A percentile compares a stretch with the other conserved stretches of the same genome.
Evolutionary conservation across 805 yeast species (phyloP).

Genomic region (Kuraishia molischiana): DNA sequence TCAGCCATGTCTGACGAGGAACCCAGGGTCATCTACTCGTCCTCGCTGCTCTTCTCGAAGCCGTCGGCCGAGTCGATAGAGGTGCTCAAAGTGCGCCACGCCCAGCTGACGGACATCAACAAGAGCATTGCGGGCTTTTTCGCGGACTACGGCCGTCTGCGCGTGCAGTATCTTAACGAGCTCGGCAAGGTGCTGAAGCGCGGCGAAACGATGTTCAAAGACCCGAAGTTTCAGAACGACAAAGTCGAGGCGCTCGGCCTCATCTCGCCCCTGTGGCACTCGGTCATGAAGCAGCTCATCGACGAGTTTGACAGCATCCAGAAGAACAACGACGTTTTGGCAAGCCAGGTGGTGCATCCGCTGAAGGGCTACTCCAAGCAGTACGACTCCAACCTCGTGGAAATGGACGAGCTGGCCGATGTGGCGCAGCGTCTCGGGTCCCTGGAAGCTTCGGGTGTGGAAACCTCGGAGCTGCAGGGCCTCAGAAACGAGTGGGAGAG

Average conservation of each 20-base stretch:
- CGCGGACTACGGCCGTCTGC: conserved; percentile 39
- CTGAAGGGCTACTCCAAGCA: conserved; percentile 42
- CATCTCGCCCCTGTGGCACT: conserved; percentile 31
- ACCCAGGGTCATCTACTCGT: conserved; percentile 20
- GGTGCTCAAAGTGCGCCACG: conserved; percentile 44
- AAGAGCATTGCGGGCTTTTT: conserved; percentile 55
- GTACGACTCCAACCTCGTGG: conserved; percentile 34
- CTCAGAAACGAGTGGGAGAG: conserved; percentile 62
- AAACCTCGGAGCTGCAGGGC: conserved; percentile 27
- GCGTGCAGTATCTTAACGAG: conserved; percentile 36
- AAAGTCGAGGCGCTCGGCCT: conserved; percentile 39
- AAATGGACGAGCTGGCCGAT: conserved; percentile 24
- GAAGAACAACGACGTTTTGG: conserved; percentile 33
- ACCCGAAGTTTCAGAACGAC: conserved; percentile 33
- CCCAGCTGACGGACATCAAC: conserved; percentile 45
- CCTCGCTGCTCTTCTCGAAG: conserved; percentile 24
- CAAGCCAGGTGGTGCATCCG: conserved; percentile 45
- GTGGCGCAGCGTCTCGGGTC: conserved; percentile 14
- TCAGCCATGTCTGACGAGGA: conserved; percentile 8
- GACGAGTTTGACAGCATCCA: conserved; percentile 42
- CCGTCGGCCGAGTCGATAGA: conserved; percentile 53
- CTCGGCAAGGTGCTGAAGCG: conserved; percentile 27
- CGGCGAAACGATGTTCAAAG: conserved; percentile 26
- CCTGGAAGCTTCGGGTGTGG: conserved; percentile 8
- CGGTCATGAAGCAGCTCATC: conserved; percentile 27